Conservation (phyloP, 768 basidiomycete species). For the Sporobolomyces pararoseus region DNA sequence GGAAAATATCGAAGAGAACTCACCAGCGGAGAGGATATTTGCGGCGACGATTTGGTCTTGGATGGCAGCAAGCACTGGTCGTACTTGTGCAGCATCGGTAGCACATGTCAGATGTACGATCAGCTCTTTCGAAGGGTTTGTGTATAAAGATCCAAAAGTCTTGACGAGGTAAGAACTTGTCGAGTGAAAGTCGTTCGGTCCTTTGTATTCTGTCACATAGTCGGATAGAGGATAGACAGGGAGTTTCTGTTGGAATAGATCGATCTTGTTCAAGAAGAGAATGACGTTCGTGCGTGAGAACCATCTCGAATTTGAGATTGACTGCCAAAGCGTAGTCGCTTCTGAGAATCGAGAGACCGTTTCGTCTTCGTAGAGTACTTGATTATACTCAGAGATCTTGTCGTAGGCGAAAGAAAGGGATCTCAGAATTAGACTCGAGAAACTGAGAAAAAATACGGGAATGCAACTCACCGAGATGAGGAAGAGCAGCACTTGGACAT, state of each 20-base stretch:
- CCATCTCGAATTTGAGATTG: slow-evolving; percentile 94
- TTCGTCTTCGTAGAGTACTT: slow-evolving; percentile 87
- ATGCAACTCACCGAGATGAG: slow-evolving; percentile 18
- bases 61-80: slow-evolving; percentile 44
- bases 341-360: slow-evolving; percentile 87
- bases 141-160: slow-evolving; percentile 83
- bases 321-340: slow-evolving; percentile 88
- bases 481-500: slow-evolving; percentile 54
- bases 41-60: slow-evolving; percentile 42
- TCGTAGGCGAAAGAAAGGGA: too few species aligned
- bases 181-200: slow-evolving; percentile 77
- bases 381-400: slow-evolving; percentile 83
- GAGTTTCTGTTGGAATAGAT: slow-evolving; percentile 87
- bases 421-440: too few species aligned
- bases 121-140: slow-evolving; percentile 60
- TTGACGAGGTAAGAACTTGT: slow-evolving; percentile 74
- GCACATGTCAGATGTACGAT: slow-evolving; percentile 46
- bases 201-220: slow-evolving; percentile 86
- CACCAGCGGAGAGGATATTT: slow-evolving; percentile 34
- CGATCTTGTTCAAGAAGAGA: slow-evolving; percentile 55
- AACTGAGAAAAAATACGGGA: too few species aligned
- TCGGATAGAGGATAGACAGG: slow-evolving; percentile 71
- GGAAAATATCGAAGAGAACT: neutral
- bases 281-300: slow-evolving; percentile 90
- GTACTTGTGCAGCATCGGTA: slow-evolving; percentile 38